Base-by-base conservation (phyloP, 768 basidiomycete species). In the Boletus insuetus region DNA sequence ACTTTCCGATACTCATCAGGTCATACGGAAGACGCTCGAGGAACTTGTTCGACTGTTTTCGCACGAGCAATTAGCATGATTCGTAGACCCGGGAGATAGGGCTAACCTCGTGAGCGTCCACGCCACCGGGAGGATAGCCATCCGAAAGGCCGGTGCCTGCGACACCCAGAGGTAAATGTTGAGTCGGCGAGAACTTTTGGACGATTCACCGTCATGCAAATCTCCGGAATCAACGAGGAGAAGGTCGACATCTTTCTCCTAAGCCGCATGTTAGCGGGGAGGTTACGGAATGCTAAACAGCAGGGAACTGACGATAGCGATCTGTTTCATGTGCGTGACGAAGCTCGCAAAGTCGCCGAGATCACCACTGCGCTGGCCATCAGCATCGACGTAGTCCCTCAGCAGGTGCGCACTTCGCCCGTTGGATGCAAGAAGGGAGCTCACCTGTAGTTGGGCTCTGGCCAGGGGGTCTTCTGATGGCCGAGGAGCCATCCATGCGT, bases 271-370 rank as follows among this genome's bases (percentile, higher is more conserved):
- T 61, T 8, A 57, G 43, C 37, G 31, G 20, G 14, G 32, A 57
- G 31, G 43, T 5, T n/a, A 17, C 29, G 19, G 20, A 53, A 38
- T 4, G 26, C 38, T 16, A 9, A 10, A 29, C 4, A 19, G 17
- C 4, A 29, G 31, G 35, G 6, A 10, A 58, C 75, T 34, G 56
- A 85, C 85, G 45, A 78, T 49, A 4, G 94, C 92, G 41, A 87
- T 75, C 35, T 79, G 64, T 73, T 93, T 90, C 86, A 95, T 87
- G 55, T 90, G 89, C 3, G 81, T 62, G 14, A 91, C 86, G 60
- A 95, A 97, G n/a, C 88, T 91, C 38, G 86, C 79, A 65, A 94
- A 88, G 60, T 92, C 90, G n/a, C 91, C 93, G 26, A 85, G 77
- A 63, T 85, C 83, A 14, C 82, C 84, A 54, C 80, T 76, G 51